Evolutionary conservation across 495 filamentous ascomycete species (phyloP).

Genomic region (Hypoxylon lienhwacheense): DNA sequence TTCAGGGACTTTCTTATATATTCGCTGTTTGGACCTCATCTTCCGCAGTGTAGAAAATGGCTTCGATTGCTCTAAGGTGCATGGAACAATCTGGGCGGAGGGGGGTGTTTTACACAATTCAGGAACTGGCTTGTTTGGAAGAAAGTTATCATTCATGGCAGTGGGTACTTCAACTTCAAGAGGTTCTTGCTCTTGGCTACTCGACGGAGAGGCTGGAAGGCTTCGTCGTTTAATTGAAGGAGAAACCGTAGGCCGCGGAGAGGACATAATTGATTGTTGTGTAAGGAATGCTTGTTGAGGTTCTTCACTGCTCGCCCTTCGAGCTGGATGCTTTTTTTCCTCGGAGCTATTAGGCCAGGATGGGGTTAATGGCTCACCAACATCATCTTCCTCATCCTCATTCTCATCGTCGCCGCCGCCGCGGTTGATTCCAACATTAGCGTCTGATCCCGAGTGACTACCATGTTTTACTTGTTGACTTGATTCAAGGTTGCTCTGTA

Average conservation of each 20-base stretch:
- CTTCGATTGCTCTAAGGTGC: constrained; percentile 33
- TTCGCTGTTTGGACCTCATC: constrained; percentile 7
- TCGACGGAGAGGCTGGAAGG: constrained; percentile 33
- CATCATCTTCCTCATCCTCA: background rate
- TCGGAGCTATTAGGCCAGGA: constrained; percentile 19
- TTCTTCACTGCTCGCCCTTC: constrained; percentile 37
- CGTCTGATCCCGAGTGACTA: background rate
- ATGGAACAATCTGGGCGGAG: constrained; percentile 48
- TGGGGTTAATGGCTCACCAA: background rate
- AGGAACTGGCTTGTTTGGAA: constrained; percentile 25
- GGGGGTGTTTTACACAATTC: constrained; percentile 39
- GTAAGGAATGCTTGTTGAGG: constrained; percentile 33
- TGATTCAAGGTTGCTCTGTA: background rate
- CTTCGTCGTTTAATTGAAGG: background rate
- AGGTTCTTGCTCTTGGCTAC: constrained; percentile 47
- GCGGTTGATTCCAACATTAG: background rate
- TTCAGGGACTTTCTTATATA: constrained; percentile 11
- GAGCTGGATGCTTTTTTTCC: background rate
- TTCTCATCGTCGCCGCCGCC: background rate
- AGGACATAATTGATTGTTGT: constrained; percentile 27
- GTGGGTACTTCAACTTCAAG: constrained; percentile 58
- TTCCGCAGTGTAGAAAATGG: background rate
- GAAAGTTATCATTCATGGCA: constrained; percentile 45
- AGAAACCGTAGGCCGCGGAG: constrained; percentile 20
- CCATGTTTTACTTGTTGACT: background rate